These are phyloP conservation scores for Mucor plumbeus DNA, from an alignment of 371 early-diverging fungal genomes.

Conservation along the genomic window DNA sequence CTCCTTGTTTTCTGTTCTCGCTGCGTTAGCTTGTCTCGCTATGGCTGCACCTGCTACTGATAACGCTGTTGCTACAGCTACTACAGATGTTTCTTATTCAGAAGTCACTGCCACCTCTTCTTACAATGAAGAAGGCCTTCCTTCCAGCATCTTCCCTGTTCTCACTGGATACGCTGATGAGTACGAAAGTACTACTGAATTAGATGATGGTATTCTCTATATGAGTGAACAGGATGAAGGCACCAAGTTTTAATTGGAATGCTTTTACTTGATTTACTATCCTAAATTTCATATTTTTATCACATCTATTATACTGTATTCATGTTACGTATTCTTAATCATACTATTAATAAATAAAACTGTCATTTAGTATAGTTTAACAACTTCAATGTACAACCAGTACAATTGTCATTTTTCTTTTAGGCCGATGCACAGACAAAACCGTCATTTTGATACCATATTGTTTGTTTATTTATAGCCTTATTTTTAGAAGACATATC, in stretches of 20 bases:
- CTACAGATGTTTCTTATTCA: not conserved
- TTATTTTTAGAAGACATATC: not conserved
- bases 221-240: not conserved
- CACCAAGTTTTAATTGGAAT: not conserved
- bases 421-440: not conserved
- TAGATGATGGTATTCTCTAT: not conserved
- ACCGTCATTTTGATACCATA: not conserved
- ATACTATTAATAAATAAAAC: not conserved
- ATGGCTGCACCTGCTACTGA: not conserved
- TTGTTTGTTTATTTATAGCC: too few relatives aligned
- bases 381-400: too few relatives aligned
- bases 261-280: too few relatives aligned
- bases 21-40: not conserved
- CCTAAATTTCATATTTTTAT: too few relatives aligned
- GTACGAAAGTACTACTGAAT: not conserved
- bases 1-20: not conserved
- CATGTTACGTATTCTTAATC: too few relatives aligned
- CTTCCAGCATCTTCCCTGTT: not conserved
- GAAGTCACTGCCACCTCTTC: not conserved
- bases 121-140: not conserved
- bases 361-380: not conserved
- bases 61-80: not conserved
- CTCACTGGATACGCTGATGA: not conserved
- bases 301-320: too few relatives aligned
- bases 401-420: not conserved